Base-by-base conservation (phyloP, 2,329 filamentous ascomycete genomes). In the Ophiocordyceps camponoti-floridani region DNA sequence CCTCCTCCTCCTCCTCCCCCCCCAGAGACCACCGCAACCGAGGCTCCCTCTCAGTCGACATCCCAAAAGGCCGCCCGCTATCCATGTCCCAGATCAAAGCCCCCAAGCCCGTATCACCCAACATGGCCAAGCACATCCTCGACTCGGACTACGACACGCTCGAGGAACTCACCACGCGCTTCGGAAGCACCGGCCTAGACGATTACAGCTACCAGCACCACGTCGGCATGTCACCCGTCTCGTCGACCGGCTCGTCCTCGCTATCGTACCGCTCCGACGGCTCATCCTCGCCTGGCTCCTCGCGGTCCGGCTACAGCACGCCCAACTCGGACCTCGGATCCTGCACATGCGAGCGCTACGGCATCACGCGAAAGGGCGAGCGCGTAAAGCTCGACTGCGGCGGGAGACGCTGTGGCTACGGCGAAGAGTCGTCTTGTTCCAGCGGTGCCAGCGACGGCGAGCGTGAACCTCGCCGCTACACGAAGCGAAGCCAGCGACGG, bases 331-430 rank as follows among this genome's bases (percentile, higher is more conserved):
- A 82, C 57, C 79, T 77, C 66, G 80, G 74, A 57, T 75, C 73
- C 61, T 96, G 91, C 77, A 87, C 82, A 51, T 96, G 89, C 68
- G 86, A 95, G 65, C 84, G 88, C 68, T 95, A 91, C 70, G 89
- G 88, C 55, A 94, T 96, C 70, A 95, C 88, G 51, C 84, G 87
- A 67, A 80, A 82, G 63, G 87, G 88, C 59, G 83, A 93, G 64
- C 81, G 88, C 57, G 83, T 96, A 74, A 91, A 89, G 75, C 79
- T 95, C 62, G 88, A 95, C 75, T 96, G 89, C 59, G 87, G 87
- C 54, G 89, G 89, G 54, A 71, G 79, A 49, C 81, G 85, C 61
- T 95, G 89, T 66, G 84, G 85, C 57, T 91, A 84, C 67, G 75
- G 74, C 51, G 80, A 84, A 56, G 77, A 82, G 50, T 74, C 69